Evolutionary conservation across 768 basidiomycete genomes (phyloP), one percentile per base, ranked within the genome.

Genomic region (Agrocybe praecox): DNA sequence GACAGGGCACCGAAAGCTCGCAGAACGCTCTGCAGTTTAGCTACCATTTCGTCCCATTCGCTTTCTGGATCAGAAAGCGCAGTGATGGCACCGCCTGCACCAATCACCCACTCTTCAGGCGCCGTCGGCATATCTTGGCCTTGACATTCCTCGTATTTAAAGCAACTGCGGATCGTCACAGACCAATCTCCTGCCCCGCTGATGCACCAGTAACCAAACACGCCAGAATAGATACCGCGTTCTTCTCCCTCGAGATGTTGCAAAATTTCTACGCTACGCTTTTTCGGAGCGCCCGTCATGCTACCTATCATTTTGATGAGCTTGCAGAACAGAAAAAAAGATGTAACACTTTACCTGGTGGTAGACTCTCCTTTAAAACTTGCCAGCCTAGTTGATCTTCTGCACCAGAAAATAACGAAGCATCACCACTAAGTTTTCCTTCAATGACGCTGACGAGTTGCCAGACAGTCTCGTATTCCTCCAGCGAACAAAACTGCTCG

Each of bases 251-350:
- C 96, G 2, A 97, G 80, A 0, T 76, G 77, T 59, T 92, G 90
- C 8, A 98, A 79, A 33, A 98, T 88, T 71, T 97, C 91, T 8
- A 97, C 88, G 54, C 91, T 93, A 29, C 96, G 87, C 65, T 96
- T 89, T 75, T 98, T 98, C 0, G 96, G 96, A 0, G 96, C 96
- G 33, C 96, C 96, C 2, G 96, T 98, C 96, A 98, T 98, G 57
- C 93, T 95, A 1, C 94, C 94, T 95, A 32, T 4, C 52, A 24
- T 9, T n/a, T 45, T 5, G 7, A 21, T 40, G 4, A 45, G 29
- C 46, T 8, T 36, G 34, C 17, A 58, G 44, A 46, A 34, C 26
- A 56, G 22, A 2, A 23, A 21, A 18, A 17, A 43, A 21, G 10
- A n/a, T 53, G 45, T 53, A 18, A 26, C 23, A 40, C 62, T 75